Evolutionary conservation across 2,329 filamentous ascomycete genomes (phyloP).

Genomic region (Botrytis porri): DNA sequence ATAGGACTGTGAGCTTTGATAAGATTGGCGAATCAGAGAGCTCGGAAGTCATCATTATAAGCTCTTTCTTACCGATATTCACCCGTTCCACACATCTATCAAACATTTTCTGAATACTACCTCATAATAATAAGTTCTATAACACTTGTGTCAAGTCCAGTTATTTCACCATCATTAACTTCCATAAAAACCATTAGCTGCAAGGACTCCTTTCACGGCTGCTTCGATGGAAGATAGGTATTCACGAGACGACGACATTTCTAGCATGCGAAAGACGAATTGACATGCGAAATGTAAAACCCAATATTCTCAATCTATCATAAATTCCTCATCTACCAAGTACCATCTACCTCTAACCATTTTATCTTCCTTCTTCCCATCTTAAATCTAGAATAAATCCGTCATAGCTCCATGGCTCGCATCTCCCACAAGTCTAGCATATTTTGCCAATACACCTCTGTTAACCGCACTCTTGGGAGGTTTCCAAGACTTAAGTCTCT

Average conservation of each 20-base stretch:
- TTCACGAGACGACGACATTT: background rate
- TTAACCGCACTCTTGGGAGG: constrained; percentile 70
- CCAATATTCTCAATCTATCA: background rate
- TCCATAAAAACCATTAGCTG: no score
- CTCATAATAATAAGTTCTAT: background rate
- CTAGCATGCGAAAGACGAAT: background rate
- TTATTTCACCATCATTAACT: no score
- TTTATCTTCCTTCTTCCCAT: background rate
- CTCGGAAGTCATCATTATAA: background rate
- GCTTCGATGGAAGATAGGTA: background rate
- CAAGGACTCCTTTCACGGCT: background rate
- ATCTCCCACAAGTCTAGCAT: constrained; percentile 82
- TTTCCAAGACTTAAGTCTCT: constrained; percentile 64
- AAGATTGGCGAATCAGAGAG: constrained; percentile 9
- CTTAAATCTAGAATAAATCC: constrained; percentile 57
- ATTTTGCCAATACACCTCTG: constrained; percentile 85
- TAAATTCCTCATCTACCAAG: background rate
- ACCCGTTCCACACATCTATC: background rate
- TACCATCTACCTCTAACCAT: background rate
- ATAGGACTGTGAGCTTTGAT: constrained; percentile 1
- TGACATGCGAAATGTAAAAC: background rate
- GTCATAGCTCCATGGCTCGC: constrained; percentile 90
- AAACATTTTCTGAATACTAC: background rate
- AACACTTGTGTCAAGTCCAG: background rate
- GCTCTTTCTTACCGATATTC: background rate